Evolutionary conservation across 495 filamentous ascomycete genomes (phyloP), one percentile per base, ranked within the genome.

Genomic region (Pseudotulostoma volvatum): DNA sequence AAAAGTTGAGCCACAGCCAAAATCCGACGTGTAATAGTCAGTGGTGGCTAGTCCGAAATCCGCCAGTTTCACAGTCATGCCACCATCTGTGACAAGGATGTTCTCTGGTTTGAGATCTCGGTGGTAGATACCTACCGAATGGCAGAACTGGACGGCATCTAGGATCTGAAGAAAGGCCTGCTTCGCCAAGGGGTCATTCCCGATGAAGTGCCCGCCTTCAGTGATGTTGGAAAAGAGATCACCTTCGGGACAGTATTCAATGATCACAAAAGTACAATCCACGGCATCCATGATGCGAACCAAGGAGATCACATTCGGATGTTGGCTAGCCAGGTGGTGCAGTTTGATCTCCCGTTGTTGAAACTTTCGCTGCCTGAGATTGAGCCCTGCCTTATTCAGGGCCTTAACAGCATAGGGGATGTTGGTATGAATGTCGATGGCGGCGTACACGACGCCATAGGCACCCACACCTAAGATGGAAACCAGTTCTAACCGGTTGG

Each of bases 31-130:
- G 42, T 77, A 63, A 39, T 76, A 70, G 41, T 88, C 83, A 20
- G 73, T 73, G 16, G 84, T 96, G 32, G 90, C 90, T 30, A 96
- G 71, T 51, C 92, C 90, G 67, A 99, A 99, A 56, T 96, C 90
- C 44, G 92, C 90, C 38, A 99, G 72, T 62, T 96, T 93, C 49
- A 93, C 84, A 17, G 83, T 87, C 60, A 77, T 71, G 40, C 87
- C 88, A 41, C 73, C 66, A 62, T 93, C 77, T 43, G 81, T 81
- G 40, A 96, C 90, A 50, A 99, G 65, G 39, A 99, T 83, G 61
- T 99, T 96, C 66, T 99, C 90, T 23, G 90, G 90, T 69, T 99
- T 99, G 36, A 99, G 66, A 57, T 99, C 90, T 59, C 90, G 73
- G 59, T 96, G 90, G 68, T 93, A 99, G 48, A 99, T 94, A 44